A percentile compares a stretch with the other conserved stretches of the same genome.
Conservation (phyloP, 2,329 filamentous ascomycete species). For the Kalaharituber pfeilii region DNA sequence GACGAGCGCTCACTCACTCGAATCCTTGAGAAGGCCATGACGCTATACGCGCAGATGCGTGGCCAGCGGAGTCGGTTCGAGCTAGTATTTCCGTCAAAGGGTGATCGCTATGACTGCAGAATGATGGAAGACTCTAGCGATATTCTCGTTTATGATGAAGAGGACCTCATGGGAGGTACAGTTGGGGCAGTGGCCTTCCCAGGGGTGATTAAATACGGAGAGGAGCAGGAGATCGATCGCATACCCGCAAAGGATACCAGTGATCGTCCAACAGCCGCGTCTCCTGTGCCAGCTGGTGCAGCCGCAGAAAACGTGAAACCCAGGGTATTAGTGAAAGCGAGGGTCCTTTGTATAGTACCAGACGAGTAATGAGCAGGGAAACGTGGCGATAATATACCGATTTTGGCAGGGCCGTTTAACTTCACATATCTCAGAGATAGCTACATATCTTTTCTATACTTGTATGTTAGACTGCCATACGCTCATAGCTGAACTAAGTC, state of each 20-base stretch:
- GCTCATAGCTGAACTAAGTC: no score
- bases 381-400: no score
- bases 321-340: background rate
- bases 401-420: no score
- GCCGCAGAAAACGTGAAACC: background rate
- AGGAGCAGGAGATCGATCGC: background rate
- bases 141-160: background rate
- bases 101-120: background rate
- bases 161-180: background rate
- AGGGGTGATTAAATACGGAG: background rate
- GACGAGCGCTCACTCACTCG: background rate
- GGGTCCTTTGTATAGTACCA: background rate
- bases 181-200: background rate
- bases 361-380: no score
- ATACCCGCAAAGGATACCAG: background rate
- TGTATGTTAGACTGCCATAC: no score
- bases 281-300: background rate
- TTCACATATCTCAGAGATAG: no score
- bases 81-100: background rate
- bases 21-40: background rate
- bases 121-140: background rate
- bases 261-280: background rate
- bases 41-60: background rate
- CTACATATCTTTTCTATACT: no score
- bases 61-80: background rate